Conservation (phyloP, 495 filamentous ascomycete genomes). For the Penicillium riverlandense region DNA sequence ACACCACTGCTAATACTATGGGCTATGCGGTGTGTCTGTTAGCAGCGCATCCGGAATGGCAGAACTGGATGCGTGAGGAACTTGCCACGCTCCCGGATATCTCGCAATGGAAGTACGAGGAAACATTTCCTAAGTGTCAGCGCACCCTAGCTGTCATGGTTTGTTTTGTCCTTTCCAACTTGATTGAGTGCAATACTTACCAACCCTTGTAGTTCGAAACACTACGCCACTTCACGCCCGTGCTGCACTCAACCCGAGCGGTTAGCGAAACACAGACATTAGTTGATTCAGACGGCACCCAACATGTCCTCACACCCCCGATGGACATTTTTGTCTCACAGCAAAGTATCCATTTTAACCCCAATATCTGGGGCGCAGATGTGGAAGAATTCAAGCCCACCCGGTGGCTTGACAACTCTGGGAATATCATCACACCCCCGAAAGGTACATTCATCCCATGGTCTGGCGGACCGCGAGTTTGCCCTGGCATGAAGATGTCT, state of each 20-base stretch:
- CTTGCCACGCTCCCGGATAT: constrained; percentile 4
- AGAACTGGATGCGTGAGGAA: constrained; percentile 34
- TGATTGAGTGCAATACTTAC: background rate
- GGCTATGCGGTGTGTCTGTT: constrained; percentile 32
- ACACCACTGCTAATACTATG: constrained; percentile 39
- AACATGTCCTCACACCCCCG: background rate
- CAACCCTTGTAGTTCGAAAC: background rate
- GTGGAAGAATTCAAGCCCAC: constrained; percentile 42
- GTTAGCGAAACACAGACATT: background rate
- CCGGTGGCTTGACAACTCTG: background rate
- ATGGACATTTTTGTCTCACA: background rate
- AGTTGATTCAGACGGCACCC: background rate
- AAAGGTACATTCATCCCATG: background rate
- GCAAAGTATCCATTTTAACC: constrained; percentile 25
- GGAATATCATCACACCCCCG: background rate
- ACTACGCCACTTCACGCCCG: background rate
- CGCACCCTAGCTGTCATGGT: constrained; percentile 5
- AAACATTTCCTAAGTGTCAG: constrained; percentile 1
- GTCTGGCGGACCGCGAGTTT: background rate
- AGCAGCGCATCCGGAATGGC: constrained; percentile 27
- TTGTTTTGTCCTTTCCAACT: background rate
- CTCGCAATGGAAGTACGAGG: background rate
- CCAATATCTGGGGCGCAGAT: constrained; percentile 45
- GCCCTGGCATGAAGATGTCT: background rate
- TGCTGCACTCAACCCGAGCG: background rate